Evolutionary conservation across 2,329 filamentous ascomycete genomes (phyloP).

Genomic region (Colletotrichum truncatum): DNA sequence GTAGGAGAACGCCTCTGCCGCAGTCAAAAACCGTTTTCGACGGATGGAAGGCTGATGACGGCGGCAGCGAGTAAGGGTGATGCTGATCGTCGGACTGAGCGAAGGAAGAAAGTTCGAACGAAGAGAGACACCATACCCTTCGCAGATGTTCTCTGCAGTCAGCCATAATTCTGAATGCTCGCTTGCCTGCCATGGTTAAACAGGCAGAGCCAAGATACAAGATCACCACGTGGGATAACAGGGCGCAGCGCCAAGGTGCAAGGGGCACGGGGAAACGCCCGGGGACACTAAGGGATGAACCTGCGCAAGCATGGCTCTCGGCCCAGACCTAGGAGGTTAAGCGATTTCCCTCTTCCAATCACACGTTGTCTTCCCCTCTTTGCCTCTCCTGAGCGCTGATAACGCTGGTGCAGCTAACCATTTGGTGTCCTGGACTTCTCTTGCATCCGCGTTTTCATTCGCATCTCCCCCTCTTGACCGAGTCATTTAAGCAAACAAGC

Average conservation of each 20-base stretch:
- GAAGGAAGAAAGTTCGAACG: neutral
- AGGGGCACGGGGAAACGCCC: neutral
- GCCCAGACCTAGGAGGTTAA: neutral
- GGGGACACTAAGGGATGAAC: neutral
- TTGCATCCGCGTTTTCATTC: neutral
- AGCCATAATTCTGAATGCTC: neutral
- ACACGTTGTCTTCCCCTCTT: neutral
- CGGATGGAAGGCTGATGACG: neutral
- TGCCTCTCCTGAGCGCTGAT: neutral
- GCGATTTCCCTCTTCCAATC: neutral
- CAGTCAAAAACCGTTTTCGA: neutral
- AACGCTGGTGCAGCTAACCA: too few relatives aligned
- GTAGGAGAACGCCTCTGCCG: neutral
- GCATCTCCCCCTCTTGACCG: neutral
- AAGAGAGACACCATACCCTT: neutral
- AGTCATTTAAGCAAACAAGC: neutral
- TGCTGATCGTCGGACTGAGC: neutral
- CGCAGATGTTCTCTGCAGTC: neutral
- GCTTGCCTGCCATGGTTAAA: neutral
- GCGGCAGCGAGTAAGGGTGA: neutral
- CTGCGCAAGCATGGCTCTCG: constrained; percentile 9
- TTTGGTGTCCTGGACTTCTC: too few relatives aligned
- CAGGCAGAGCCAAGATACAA: neutral
- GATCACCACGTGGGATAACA: constrained; percentile 11
- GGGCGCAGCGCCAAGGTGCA: neutral